Evolutionary conservation across 352 stramenopile species (phyloP), one percentile per base, ranked within the genome.

Genomic region (Thalassiosira sp.): DNA sequence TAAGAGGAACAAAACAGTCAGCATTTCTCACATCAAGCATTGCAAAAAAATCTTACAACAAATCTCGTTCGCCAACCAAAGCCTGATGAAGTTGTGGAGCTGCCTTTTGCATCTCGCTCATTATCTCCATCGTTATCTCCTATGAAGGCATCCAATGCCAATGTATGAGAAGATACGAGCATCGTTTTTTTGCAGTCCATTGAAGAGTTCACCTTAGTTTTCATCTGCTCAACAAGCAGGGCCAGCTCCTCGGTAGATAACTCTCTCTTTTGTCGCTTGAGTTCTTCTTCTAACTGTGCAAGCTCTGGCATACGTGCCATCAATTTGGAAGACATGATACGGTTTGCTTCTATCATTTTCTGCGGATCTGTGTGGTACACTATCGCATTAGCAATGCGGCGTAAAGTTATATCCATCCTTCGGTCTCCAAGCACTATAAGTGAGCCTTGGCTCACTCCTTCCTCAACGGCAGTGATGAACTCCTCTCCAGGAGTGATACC

Each of bases 391-490:
- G 53, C 53, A 16, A 79, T 31, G 18, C 61, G 58, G 15, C 46
- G 53, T 2, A 79, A 46, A 31, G 70, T 79, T 2, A 72, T 56
- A 28, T 79, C 52, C 51, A 79, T 72, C 51, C 33, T 11, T 18
- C 61, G 33, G 62, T 79, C 70, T 15, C 70, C 60, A 43, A 72
- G 53, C 16, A 79, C 72, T 5, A 79, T 72, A 22, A 79, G 37
- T 24, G 70, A 60, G n/a, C 40, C 48, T 37, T 45, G 10, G 20
- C 62, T 61, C 0, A 56, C 11, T 64, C 70, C 70, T 35, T 72
- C 70, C 49, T 79, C 70, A n/a, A 72, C 60, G 42, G 70, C 70
- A 33, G 60, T 79, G 8, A 79, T 68, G 48, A 79, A 79, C 70
- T 79, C 70, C 68, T 79, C 53, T 61, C 70, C 70, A 37, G 61